These are phyloP conservation scores for Heliosperma pusillum DNA, from an alignment of 148 eudicot genomes.

Conservation along the genomic window DNA sequence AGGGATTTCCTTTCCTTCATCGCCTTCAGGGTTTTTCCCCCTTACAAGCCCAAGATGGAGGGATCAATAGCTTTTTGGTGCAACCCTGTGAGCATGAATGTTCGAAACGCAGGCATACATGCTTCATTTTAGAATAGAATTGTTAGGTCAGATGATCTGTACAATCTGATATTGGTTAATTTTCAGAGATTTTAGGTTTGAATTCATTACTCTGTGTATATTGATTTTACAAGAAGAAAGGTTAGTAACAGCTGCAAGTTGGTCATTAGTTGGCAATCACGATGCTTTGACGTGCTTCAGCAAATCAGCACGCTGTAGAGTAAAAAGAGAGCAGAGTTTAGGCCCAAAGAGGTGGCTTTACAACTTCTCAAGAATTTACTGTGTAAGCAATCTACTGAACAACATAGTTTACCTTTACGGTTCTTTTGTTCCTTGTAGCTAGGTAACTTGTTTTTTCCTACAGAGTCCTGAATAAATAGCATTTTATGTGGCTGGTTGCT, in stretches of 20 bases:
- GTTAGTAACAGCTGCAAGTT: constrained; percentile 17
- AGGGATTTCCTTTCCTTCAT: constrained; percentile 60
- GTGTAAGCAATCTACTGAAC: constrained; percentile 36
- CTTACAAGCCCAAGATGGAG: constrained; percentile 86
- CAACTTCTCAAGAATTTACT: constrained; percentile 19
- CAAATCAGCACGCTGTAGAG: constrained; percentile 6
- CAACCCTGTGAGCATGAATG: constrained; percentile 19
- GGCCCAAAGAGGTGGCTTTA: constrained; percentile 5
- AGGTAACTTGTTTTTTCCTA: constrained; percentile 13
- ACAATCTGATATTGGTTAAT: constrained; percentile 28
- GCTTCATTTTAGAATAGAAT: constrained; percentile 23
- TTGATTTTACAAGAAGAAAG: constrained; percentile 23
- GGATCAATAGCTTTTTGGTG: constrained; percentile 37
- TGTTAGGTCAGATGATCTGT: constrained; percentile 18
- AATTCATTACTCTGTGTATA: constrained; percentile 24
- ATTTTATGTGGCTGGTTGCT: constrained; percentile 12
- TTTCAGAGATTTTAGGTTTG: constrained; percentile 16
- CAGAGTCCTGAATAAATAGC: constrained; percentile 10
- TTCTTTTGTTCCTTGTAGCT: constrained; percentile 20
- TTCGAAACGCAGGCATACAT: constrained; percentile 20
- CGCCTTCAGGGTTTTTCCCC: constrained; percentile 73
- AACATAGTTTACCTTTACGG: constrained; percentile 15
- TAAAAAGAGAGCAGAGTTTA: not conserved
- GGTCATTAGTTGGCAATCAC: constrained; percentile 15
- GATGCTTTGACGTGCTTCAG: constrained; percentile 14